These are phyloP conservation scores for Fusarium bulbicola DNA, from an alignment of 2,329 filamentous ascomycete genomes.

Conservation along the genomic window DNA sequence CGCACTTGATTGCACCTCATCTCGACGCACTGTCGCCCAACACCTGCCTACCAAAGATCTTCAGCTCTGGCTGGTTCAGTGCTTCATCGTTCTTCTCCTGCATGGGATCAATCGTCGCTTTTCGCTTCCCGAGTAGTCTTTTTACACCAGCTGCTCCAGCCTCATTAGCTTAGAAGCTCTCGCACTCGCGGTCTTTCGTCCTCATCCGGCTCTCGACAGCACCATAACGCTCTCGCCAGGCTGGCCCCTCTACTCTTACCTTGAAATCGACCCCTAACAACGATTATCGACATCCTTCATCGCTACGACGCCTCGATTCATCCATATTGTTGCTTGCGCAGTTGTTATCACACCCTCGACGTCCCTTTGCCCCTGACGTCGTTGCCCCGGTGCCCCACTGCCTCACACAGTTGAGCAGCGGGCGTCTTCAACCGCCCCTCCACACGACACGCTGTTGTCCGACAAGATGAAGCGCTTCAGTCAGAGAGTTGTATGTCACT, in stretches of 20 bases:
- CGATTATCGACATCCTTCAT: constrained; percentile 27
- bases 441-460: constrained; percentile 40
- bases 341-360: constrained; percentile 30
- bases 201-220: constrained; percentile 32
- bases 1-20: constrained; percentile 13
- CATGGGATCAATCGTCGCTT: constrained; percentile 37
- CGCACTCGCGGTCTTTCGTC: constrained; percentile 26
- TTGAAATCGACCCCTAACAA: constrained; percentile 22
- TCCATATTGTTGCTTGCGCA: constrained; percentile 30
- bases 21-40: constrained; percentile 28
- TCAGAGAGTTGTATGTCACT: constrained; percentile 87
- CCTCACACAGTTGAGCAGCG: constrained; percentile 39
- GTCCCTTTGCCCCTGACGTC: constrained; percentile 45
- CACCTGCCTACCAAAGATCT: constrained; percentile 35
- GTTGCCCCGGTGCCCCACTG: constrained; percentile 45
- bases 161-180: constrained; percentile 29
- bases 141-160: constrained; percentile 19
- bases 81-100: constrained; percentile 34
- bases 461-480: constrained; percentile 95
- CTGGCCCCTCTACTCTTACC: constrained; percentile 33
- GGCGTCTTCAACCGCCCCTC: constrained; percentile 42
- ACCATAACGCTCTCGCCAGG: constrained; percentile 31
- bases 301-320: constrained; percentile 20
- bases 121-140: constrained; percentile 21
- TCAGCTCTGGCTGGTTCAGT: constrained; percentile 45